Base-by-base conservation (phyloP, 305 asterid species). In the Fraxinus velutina region DNA sequence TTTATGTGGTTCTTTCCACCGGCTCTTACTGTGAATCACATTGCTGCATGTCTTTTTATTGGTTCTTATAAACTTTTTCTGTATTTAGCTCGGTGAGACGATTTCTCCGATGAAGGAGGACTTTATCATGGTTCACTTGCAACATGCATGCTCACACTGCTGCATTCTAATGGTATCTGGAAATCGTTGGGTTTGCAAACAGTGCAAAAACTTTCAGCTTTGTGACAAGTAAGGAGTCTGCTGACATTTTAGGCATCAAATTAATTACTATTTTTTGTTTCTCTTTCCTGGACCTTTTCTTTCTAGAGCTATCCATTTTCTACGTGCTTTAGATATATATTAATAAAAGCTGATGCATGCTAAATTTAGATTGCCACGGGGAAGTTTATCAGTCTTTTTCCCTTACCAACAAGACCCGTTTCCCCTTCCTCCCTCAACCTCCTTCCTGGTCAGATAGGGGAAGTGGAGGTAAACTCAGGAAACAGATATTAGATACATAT, bases 61-160 rank as follows among this genome's bases (percentile, higher is more conserved):
- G 80, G 24, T 88, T 81, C 81, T 77, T 66, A 30, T 75, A 73
- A 79, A 72, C 62, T 68, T 79, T 37, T 6, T 39, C 55, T 24
- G 39, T 81, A 79, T 72, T 75, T 52, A 96, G 99, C 99, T 96
- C 81, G 99, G 99, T 44, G 99, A 93, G 86, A 93, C 98, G 77
- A 96, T 96, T 80, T 89, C 88, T 83, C 97, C 98, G 5, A 94
- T 96, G 98, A 96, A 96, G 90, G 99, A 96, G 88, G 99, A 96
- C 87, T 94, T 96, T 87, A 96, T 96, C 87, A 96, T 96, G 99
- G 98, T 96, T 86, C 98, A 96, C 90, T 90, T 96, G 80, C 98
- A 96, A 85, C 93, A 83, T 81, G 90, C 98, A 30, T 96, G 99
- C 90, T 86, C 89, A 22, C 99, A 94, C 85, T 96, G 99, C 90